Conservation (phyloP, 768 basidiomycete species). For the Collybia mongolica region DNA sequence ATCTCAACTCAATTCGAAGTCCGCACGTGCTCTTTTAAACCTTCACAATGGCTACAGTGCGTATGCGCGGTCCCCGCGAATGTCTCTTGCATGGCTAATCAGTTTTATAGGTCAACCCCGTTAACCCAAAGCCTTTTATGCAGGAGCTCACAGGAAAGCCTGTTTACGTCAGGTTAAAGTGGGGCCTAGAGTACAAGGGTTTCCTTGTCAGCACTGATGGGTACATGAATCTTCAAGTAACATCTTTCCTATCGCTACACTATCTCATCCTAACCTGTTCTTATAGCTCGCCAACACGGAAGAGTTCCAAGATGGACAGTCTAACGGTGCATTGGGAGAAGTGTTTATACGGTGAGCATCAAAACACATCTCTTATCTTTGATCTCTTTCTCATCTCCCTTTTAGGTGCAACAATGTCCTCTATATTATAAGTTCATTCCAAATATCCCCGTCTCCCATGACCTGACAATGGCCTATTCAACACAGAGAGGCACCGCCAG, state of each 20-base stretch:
- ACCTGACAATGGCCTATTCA: constrained; percentile 25
- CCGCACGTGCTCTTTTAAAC: constrained; percentile 42
- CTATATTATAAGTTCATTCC: constrained; percentile 79
- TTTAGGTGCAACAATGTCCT: constrained; percentile 91
- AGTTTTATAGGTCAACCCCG: constrained; percentile 72
- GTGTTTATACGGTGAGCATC: constrained; percentile 89
- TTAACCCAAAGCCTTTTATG: constrained; percentile 98
- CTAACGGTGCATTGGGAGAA: constrained; percentile 95
- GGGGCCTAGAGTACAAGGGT: constrained; percentile 99
- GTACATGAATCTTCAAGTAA: constrained; percentile 98
- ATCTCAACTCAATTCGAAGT: constrained; percentile 25
- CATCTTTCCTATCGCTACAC: constrained; percentile 14
- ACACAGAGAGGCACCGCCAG: constrained; percentile 76
- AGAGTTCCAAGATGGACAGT: constrained; percentile 94
- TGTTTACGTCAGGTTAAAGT: constrained; percentile 93
- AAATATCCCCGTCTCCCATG: background rate
- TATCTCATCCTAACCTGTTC: background rate
- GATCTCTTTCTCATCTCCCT: constrained; percentile 11
- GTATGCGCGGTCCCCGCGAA: constrained; percentile 23
- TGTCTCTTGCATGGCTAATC: constrained; percentile 4
- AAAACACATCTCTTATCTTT: constrained; percentile 1
- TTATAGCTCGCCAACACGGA: constrained; percentile 95
- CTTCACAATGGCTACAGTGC: constrained; percentile 62
- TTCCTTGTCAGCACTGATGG: constrained; percentile 98
- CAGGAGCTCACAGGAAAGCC: constrained; percentile 98